A percentile compares a stretch with the other conserved stretches of the same genome.
These are phyloP conservation scores for Nicotiana tabacum DNA, from an alignment of 257 asterid species.

Conservation along the genomic window DNA sequence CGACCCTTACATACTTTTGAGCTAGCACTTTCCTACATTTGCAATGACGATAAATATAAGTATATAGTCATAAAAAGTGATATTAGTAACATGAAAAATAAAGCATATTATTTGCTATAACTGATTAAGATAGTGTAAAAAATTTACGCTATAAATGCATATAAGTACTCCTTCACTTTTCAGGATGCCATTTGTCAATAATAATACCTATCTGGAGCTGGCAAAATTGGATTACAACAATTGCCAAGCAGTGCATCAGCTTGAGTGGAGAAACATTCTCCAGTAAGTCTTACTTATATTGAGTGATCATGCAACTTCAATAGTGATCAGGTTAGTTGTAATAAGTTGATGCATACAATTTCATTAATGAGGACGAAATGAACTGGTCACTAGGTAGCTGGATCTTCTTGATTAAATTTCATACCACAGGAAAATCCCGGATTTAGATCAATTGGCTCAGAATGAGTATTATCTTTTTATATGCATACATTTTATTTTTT, in stretches of 20 bases:
- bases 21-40: too few relatives aligned
- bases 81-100: too few relatives aligned
- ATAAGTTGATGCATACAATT: neutral
- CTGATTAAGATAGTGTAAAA: too few relatives aligned
- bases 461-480: neutral
- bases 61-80: too few relatives aligned
- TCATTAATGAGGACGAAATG: neutral
- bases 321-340: neutral
- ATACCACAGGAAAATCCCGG: neutral
- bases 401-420: too few relatives aligned
- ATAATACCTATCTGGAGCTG: conserved; percentile 54
- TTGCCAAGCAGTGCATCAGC: conserved; percentile 61
- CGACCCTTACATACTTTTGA: too few relatives aligned
- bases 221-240: conserved; percentile 67
- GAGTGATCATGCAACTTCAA: neutral
- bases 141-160: too few relatives aligned
- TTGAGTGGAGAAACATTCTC: conserved; percentile 62
- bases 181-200: conserved; percentile 78
- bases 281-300: conserved; percentile 32
- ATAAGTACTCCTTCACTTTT: neutral
- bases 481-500: neutral
- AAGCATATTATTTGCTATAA: too few relatives aligned
- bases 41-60: too few relatives aligned
- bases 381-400: neutral
- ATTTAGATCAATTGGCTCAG: neutral